Percentiles rank a stretch among this genome's conserved stretches.
These are phyloP conservation scores for Dichotomopilus funicola DNA, from an alignment of 2,329 filamentous ascomycete genomes.

Conservation along the genomic window DNA sequence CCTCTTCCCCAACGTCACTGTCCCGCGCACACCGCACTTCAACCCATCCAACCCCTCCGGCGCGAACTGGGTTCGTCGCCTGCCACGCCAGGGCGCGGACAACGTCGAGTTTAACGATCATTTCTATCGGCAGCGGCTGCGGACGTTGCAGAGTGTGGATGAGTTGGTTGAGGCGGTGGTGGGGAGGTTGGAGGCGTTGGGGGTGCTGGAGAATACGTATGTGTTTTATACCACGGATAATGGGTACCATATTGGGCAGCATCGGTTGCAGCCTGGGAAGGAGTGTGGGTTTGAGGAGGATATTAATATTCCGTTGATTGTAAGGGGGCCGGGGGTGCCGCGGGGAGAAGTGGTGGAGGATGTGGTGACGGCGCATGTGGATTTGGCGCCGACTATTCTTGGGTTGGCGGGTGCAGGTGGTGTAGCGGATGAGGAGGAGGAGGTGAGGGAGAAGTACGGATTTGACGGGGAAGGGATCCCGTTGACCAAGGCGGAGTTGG, in stretches of 20 bases:
- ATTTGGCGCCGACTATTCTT: slow-evolving; percentile 56
- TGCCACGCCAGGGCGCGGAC: slow-evolving; percentile 32
- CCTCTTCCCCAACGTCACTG: slow-evolving; percentile 51
- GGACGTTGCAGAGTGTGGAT: slow-evolving; percentile 38
- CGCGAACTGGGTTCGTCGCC: slow-evolving; percentile 38
- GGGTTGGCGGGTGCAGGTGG: slow-evolving; percentile 36
- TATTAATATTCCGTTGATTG: slow-evolving; percentile 52
- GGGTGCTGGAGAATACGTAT: slow-evolving; percentile 53
- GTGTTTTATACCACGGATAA: slow-evolving; percentile 54
- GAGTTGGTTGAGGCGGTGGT: slow-evolving; percentile 38
- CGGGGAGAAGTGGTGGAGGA: slow-evolving; percentile 33
- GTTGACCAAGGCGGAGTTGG: slow-evolving; percentile 27
- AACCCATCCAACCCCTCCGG: slow-evolving; percentile 48
- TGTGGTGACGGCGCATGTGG: slow-evolving; percentile 54
- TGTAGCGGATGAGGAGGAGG: too few species aligned
- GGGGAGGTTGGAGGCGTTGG: slow-evolving; percentile 17
- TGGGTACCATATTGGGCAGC: slow-evolving; percentile 53
- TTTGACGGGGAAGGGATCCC: slow-evolving; percentile 52
- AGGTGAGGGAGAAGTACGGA: slow-evolving; percentile 12
- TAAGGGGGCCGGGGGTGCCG: slow-evolving; percentile 51
- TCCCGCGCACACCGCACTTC: slow-evolving; percentile 60
- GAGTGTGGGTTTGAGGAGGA: slow-evolving; percentile 53
- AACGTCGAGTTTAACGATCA: slow-evolving; percentile 42
- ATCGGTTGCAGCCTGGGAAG: slow-evolving; percentile 52
- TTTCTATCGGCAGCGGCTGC: slow-evolving; percentile 41